phyloP scores from a whole-genome alignment of 2,329 filamentous ascomycete species.

The Verticillium tricorpus region DNA sequence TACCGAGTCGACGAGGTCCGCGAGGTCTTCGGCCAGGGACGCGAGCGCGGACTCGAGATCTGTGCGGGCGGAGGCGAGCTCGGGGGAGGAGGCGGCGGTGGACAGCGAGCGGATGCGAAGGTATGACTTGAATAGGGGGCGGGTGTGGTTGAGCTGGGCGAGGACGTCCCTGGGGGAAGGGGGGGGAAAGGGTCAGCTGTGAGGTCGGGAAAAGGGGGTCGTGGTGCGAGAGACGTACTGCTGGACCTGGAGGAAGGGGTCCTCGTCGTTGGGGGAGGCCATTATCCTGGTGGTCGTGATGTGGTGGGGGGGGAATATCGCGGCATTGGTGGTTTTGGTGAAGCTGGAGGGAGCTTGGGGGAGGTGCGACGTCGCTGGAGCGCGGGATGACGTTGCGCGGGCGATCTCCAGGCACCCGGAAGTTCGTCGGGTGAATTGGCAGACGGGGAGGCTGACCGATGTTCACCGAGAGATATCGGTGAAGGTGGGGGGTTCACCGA shows the following conservation, averaged over 20 bases:
- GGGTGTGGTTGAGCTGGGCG: conserved; percentile 71
- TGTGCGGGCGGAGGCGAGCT: conserved; percentile 72
- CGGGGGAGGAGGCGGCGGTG: conserved; percentile 67
- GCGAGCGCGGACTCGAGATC: conserved; percentile 64
- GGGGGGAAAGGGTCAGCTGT: conserved; percentile 1
- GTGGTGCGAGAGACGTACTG: conserved; percentile 41
- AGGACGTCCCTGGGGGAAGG: conserved; percentile 70
- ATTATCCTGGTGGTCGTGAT: conserved; percentile 46
- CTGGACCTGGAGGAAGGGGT: conserved; percentile 69
- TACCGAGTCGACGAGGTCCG: conserved; percentile 84
- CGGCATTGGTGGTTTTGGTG: conserved; percentile 9
- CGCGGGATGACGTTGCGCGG: conserved; percentile 12
- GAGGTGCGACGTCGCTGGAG: background rate
- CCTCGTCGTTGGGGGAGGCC: conserved; percentile 63
- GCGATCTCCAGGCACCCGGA: background rate
- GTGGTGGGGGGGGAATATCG: conserved; percentile 6
- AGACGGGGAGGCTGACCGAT: background rate
- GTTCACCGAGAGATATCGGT: background rate
- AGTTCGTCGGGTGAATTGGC: background rate
- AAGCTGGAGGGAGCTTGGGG: background rate
- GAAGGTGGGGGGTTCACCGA: conserved; percentile 10
- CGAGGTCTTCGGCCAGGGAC: conserved; percentile 75
- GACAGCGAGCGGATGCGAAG: conserved; percentile 88
- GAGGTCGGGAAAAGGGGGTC: conserved; percentile 4
- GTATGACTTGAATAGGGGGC: conserved; percentile 90